Base-by-base conservation (phyloP, 2,329 filamentous ascomycete species). In the Sarocladium oryzae region DNA sequence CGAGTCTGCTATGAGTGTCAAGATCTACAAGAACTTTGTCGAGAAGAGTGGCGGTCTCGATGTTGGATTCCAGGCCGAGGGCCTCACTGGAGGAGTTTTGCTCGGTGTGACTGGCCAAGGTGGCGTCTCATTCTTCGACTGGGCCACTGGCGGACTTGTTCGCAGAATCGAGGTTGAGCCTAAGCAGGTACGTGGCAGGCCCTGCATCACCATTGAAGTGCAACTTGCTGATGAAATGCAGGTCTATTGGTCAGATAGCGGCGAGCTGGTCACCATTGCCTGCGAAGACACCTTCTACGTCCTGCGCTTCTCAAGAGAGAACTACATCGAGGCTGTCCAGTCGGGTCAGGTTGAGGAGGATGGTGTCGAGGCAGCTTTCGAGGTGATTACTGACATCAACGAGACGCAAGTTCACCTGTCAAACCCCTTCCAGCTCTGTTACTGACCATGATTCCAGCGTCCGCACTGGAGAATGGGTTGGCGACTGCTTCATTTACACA, bases 401-500 rank as follows among this genome's bases (percentile, higher is more conserved):
- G 93, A 97, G 72, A 88, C 80, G 84, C 86, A 69, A 63, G 75
- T 60, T 15, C 8, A 13, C 4, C 15, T 23, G 7, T 1, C 21
- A 9, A 23, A 2, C n/a, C 1, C 1, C 4, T 30, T 30, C 18
- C 4, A 13, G 4, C 20, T 9, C 30, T 13, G 9, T 16, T 45
- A 28, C 23, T 45, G 24, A 26, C 24, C 10, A n/a, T n/a, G n/a
- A 15, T 20, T 13, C 10, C 55, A 89, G 85, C 56, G 90, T 97
- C 49, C 87, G 89, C 57, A 96, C 92, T 18, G 93, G 92, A 60
- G 88, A 95, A 73, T 99, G 93, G 93, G 88, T 99, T 52, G 93
- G 93, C 56, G 93, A 99, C 73, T 96, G 92, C 74, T 96, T 99
- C 77, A 91, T 97, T 67, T 99, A 97, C 78, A 96, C 93, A 51